These are phyloP conservation scores for Ascochyta fabae DNA, from an alignment of 2,329 filamentous ascomycete genomes.

Conservation along the genomic window DNA sequence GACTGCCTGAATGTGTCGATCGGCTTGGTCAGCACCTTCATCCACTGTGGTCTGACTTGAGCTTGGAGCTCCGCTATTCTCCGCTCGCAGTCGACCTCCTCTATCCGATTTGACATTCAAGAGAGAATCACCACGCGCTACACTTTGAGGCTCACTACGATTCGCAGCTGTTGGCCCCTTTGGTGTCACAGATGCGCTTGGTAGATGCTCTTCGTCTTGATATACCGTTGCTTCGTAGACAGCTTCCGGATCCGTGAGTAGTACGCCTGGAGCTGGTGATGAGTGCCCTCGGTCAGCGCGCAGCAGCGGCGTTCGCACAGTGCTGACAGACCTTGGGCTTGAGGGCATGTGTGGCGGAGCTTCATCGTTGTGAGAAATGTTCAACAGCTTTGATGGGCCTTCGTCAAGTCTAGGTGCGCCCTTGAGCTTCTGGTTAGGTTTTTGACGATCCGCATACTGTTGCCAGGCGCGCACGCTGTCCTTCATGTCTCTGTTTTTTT, in stretches of 20 bases:
- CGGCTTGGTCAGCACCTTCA: constrained; percentile 31
- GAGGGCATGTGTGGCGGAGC: constrained; percentile 24
- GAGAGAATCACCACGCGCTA: neutral
- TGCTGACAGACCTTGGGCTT: constrained; percentile 30
- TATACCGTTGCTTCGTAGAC: neutral
- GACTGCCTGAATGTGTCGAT: constrained; percentile 6
- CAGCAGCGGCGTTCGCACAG: constrained; percentile 23
- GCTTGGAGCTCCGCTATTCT: constrained; percentile 16
- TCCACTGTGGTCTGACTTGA: constrained; percentile 56
- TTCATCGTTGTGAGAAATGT: constrained; percentile 17
- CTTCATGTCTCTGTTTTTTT: constrained; percentile 50
- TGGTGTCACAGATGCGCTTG: constrained; percentile 4
- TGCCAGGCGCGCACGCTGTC: constrained; percentile 49
- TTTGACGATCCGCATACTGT: constrained; percentile 43
- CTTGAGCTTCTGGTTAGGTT: constrained; percentile 32
- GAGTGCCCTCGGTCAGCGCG: constrained; percentile 20
- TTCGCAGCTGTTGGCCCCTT: neutral
- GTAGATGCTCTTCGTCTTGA: neutral
- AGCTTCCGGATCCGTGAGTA: constrained; percentile 6
- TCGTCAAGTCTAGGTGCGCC: constrained; percentile 17
- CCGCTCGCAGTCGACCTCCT: neutral
- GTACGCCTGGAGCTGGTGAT: constrained; percentile 25
- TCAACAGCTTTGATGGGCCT: constrained; percentile 9
- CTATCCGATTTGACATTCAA: neutral
- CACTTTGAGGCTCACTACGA: neutral